Evolutionary conservation across 805 yeast genomes (phyloP).

Genomic region (Metschnikowia sp.): DNA sequence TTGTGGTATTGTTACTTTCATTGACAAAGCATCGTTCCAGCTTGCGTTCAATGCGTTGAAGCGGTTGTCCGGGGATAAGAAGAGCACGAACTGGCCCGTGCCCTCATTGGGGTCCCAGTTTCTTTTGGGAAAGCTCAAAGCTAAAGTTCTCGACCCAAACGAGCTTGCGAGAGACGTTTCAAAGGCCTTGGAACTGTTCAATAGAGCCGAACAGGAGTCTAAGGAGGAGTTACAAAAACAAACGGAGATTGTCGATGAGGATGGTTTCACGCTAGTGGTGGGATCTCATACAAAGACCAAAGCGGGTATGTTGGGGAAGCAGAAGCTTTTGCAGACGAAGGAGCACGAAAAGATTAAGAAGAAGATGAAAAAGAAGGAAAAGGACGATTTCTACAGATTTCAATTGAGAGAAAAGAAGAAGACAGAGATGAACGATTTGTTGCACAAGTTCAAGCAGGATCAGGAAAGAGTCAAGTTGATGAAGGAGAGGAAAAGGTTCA

Average conservation of each 20-base stretch:
- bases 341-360: conserved; percentile 37
- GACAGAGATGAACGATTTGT: conserved; percentile 82
- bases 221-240: conserved; percentile 52
- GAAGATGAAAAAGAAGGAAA: conserved; percentile 68
- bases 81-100: conserved; percentile 37
- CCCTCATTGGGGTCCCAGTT: conserved; percentile 37
- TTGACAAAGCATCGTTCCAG: conserved; percentile 65
- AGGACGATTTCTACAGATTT: conserved; percentile 91
- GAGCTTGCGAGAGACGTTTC: conserved; percentile 56
- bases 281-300: conserved; percentile 81
- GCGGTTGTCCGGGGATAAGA: conserved; percentile 35
- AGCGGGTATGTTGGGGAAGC: conserved; percentile 63
- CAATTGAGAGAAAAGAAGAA: conserved; percentile 94
- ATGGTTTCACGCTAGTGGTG: conserved; percentile 90
- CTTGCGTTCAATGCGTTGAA: conserved; percentile 64
- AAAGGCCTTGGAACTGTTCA: conserved; percentile 62
- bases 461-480: conserved; percentile 78
- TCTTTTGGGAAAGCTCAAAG: conserved; percentile 37
- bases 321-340: conserved; percentile 36
- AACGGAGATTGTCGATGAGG: conserved; percentile 76
- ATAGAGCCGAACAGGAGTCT: conserved; percentile 62
- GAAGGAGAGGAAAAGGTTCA: conserved; percentile 78
- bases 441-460: conserved; percentile 82
- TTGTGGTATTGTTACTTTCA: conserved; percentile 68
- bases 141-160: conserved; percentile 45